phyloP scores from a whole-genome alignment of 106 monocot genomes.

The Apostasia shenzhenica region DNA sequence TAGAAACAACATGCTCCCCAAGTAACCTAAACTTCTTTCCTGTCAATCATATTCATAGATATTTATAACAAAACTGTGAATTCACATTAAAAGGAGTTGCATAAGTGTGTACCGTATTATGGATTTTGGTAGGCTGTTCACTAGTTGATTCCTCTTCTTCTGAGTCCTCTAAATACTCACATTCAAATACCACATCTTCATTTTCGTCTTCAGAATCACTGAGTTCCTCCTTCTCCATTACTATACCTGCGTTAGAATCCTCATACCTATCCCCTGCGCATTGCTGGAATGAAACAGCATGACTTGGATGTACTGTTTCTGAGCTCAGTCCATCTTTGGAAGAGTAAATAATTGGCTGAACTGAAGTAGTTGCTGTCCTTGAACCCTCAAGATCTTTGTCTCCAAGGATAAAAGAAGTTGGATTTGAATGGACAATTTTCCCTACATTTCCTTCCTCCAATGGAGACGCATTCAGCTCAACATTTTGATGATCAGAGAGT shows the following conservation, averaged over 20 bases:
- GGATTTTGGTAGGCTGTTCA: slow-evolving; percentile 11
- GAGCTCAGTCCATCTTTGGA: not conserved
- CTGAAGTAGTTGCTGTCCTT: slow-evolving; percentile 2
- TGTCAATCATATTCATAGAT: not conserved
- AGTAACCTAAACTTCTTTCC: not conserved
- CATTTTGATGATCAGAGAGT: slow-evolving; percentile 3
- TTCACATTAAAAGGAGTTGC: not conserved
- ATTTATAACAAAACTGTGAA: not conserved
- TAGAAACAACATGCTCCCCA: too few species aligned
- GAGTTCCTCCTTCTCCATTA: slow-evolving; percentile 97
- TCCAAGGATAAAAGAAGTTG: not conserved
- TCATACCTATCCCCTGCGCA: slow-evolving; percentile 21
- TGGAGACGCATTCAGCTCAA: slow-evolving; percentile 6
- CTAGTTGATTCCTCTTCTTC: slow-evolving; percentile 51
- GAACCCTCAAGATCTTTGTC: slow-evolving; percentile 17
- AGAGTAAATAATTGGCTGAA: slow-evolving; percentile 2
- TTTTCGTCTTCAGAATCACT: slow-evolving; percentile 94
- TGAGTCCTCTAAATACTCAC: slow-evolving; percentile 90
- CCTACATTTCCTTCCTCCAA: slow-evolving; percentile 7
- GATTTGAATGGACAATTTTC: slow-evolving; percentile 4
- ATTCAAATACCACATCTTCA: slow-evolving; percentile 82
- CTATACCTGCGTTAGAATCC: slow-evolving; percentile 52
- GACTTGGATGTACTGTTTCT: not conserved
- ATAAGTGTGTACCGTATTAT: slow-evolving; percentile 36
- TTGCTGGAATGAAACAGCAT: slow-evolving; percentile 12